Percentiles rank a stretch among this genome's conserved stretches.
phyloP scores from a whole-genome alignment of 441 rosid genomes.

The Biscutella laevigata region DNA sequence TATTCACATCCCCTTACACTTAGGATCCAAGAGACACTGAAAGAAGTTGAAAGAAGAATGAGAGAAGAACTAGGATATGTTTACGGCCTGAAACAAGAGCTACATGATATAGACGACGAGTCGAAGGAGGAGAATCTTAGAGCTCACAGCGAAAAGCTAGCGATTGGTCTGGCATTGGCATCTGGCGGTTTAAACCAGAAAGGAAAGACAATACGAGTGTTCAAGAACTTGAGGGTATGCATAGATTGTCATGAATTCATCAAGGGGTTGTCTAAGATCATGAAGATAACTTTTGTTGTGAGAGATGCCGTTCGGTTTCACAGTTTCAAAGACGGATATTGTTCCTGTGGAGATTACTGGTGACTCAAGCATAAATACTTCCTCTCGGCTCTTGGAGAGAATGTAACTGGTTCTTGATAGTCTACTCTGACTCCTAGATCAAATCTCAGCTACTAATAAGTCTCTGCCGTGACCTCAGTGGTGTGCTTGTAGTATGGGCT shows the following conservation, averaged over 20 bases:
- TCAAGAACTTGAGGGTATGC: conserved; percentile 57
- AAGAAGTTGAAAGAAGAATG: conserved; percentile 60
- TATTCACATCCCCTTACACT: conserved; percentile 43
- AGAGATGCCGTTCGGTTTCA: conserved; percentile 62
- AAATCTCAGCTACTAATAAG: not conserved
- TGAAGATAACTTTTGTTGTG: conserved; percentile 34
- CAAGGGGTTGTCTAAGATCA: conserved; percentile 42
- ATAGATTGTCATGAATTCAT: conserved; percentile 40
- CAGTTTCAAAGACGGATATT: conserved; percentile 40
- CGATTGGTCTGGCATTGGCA: conserved; percentile 49
- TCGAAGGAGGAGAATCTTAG: conserved; percentile 52
- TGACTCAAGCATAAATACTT: conserved; percentile 21
- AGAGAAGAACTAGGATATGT: conserved; percentile 58
- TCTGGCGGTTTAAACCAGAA: conserved; percentile 29
- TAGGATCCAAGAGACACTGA: conserved; percentile 41
- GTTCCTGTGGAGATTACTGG: conserved; percentile 54
- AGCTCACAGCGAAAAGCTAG: conserved; percentile 56
- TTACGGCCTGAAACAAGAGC: conserved; percentile 38
- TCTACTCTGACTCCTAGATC: not conserved
- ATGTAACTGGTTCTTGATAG: not conserved
- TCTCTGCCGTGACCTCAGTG: not conserved
- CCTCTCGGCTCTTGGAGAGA: not conserved
- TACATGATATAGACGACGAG: conserved; percentile 73
- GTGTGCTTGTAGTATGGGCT: not conserved
- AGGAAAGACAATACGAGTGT: conserved; percentile 37